Conservation (phyloP, 2,329 filamentous ascomycete genomes). For the Arthrobotrys megalospora region DNA sequence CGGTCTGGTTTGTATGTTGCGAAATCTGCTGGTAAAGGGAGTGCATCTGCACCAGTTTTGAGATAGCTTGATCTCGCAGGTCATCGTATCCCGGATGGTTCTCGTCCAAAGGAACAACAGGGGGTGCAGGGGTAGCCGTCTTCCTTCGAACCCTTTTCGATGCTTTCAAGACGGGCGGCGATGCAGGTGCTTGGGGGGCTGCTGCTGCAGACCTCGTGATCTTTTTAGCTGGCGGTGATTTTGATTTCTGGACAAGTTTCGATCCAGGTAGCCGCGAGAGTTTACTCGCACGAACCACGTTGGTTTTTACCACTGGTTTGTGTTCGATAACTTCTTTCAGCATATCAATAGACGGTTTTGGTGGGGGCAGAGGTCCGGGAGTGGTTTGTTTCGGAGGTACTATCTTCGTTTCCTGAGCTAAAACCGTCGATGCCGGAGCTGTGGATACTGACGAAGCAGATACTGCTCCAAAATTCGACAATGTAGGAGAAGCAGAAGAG, state of each 20-base stretch:
- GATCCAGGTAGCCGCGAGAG: slow-evolving; percentile 33
- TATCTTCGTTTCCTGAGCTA: neutral
- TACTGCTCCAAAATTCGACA: slow-evolving; percentile 5
- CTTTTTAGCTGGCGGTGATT: slow-evolving; percentile 20
- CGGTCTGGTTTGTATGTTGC: slow-evolving; percentile 12
- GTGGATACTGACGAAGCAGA: neutral
- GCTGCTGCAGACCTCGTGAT: slow-evolving; percentile 19
- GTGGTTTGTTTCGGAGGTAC: neutral
- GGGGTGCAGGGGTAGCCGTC: slow-evolving; percentile 19
- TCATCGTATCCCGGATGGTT: slow-evolving; percentile 58
- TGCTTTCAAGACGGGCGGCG: neutral
- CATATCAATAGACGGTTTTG: slow-evolving; percentile 48
- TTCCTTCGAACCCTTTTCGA: slow-evolving; percentile 25
- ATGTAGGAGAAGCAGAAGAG: slow-evolving; percentile 29
- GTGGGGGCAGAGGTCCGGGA: slow-evolving; percentile 17
- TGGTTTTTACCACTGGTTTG: slow-evolving; percentile 28
- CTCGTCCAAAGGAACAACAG: slow-evolving; percentile 53
- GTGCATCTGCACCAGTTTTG: slow-evolving; percentile 49
- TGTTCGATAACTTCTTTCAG: slow-evolving; percentile 52
- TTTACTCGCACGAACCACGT: slow-evolving; percentile 35
- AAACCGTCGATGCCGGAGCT: slow-evolving; percentile 6
- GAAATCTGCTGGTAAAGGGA: slow-evolving; percentile 52
- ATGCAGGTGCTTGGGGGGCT: neutral
- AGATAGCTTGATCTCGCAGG: slow-evolving; percentile 58
- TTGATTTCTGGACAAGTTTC: slow-evolving; percentile 11